Conservation (phyloP, 176 grass and related monocot species). For the Ensete ventricosum region DNA sequence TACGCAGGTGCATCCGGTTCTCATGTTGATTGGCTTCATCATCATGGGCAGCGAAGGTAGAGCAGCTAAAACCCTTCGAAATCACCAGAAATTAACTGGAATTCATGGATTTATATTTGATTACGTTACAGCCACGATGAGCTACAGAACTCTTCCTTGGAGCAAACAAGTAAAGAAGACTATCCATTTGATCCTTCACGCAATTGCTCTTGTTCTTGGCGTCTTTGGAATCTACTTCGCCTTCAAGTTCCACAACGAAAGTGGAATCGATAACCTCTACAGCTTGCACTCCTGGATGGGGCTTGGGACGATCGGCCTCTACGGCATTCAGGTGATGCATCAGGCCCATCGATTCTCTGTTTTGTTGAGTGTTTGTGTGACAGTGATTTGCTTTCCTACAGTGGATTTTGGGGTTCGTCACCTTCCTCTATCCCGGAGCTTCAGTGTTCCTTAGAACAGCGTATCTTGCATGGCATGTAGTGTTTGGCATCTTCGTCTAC, state of each 20-base stretch:
- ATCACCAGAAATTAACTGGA: not conserved
- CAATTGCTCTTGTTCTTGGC: conserved; percentile 30
- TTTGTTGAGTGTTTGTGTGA: not conserved
- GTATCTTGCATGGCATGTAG: conserved; percentile 50
- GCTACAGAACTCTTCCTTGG: conserved; percentile 49
- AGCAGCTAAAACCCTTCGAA: not conserved
- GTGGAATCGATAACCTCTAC: conserved; percentile 59
- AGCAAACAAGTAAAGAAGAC: conserved; percentile 39
- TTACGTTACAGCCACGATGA: conserved; percentile 52
- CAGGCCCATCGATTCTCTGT: not conserved
- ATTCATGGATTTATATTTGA: not conserved
- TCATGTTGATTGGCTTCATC: conserved; percentile 61
- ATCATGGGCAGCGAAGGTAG: conserved; percentile 67
- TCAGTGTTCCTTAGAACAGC: conserved; percentile 7
- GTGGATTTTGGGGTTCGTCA: conserved; percentile 52
- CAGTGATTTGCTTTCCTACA: not conserved
- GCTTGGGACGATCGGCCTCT: conserved; percentile 41
- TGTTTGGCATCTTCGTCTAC: conserved; percentile 48
- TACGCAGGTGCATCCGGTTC: conserved; percentile 64
- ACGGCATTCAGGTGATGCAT: conserved; percentile 44
- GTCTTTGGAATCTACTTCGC: conserved; percentile 49
- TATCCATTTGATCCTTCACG: conserved; percentile 59
- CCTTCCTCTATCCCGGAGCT: conserved; percentile 69
- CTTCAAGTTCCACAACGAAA: conserved; percentile 73
- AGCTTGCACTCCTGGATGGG: conserved; percentile 83